Evolutionary conservation across 139 green algal species (phyloP).

Genomic region (Chlorella sorokiniana): DNA sequence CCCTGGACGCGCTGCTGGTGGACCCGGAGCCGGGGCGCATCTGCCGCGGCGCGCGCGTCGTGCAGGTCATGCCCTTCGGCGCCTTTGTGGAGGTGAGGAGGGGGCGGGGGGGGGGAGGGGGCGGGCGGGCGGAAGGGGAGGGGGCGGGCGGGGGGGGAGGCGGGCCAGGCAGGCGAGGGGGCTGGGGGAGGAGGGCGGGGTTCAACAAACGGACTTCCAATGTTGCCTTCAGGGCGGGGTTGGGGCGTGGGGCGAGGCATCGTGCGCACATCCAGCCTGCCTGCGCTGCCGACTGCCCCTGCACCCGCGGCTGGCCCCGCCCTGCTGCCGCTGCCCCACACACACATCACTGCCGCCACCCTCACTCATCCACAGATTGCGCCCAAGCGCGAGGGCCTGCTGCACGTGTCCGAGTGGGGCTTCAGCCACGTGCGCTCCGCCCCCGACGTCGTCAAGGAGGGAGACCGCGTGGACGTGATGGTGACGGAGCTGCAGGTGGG

Average conservation of each 20-base stretch:
- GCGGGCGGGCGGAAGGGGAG: neutral
- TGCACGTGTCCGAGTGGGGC: conserved; percentile 77
- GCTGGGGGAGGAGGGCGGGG: no score
- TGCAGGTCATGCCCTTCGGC: conserved; percentile 59
- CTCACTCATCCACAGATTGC: neutral
- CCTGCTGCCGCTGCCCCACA: neutral
- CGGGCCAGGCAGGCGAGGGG: no score
- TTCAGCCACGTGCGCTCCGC: conserved; percentile 46
- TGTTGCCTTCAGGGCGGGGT: no score
- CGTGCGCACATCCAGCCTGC: no score
- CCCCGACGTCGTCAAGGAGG: conserved; percentile 60
- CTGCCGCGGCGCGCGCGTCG: conserved; percentile 33
- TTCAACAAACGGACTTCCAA: no score
- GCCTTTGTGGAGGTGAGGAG: conserved; percentile 64
- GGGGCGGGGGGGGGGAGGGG: neutral
- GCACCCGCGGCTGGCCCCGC: no score
- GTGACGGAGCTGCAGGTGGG: conserved; percentile 56
- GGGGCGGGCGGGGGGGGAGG: neutral
- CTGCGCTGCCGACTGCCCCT: no score
- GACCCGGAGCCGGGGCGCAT: conserved; percentile 52
- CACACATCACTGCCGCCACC: conserved; percentile 13
- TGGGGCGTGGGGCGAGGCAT: no score
- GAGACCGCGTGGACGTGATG: conserved; percentile 83
- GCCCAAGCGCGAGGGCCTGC: conserved; percentile 65
- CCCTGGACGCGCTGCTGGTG: conserved; percentile 14